A percentile compares a stretch with the other conserved stretches of the same genome.
Evolutionary conservation across 2,329 filamentous ascomycete genomes (phyloP).

Genomic region (Cladorrhinum sp.): DNA sequence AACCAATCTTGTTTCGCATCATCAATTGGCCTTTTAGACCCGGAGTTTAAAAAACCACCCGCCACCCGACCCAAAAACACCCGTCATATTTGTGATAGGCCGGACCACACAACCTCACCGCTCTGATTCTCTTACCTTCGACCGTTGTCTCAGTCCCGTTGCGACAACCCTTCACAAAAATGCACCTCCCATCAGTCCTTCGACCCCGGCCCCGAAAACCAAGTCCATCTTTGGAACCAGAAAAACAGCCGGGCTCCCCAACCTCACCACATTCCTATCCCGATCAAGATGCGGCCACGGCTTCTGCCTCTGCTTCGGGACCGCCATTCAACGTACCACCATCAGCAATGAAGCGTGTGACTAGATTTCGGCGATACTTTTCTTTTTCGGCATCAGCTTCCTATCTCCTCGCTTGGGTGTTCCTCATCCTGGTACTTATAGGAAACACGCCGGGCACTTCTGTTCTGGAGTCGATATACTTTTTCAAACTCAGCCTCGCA

Average conservation of each 20-base stretch:
- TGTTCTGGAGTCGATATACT: slow-evolving; percentile 70
- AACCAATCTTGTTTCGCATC: neutral
- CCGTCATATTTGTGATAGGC: neutral
- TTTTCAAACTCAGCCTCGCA: slow-evolving; percentile 79
- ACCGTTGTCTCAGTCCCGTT: neutral
- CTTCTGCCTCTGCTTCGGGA: neutral
- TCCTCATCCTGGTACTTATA: slow-evolving; percentile 53
- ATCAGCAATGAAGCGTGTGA: slow-evolving; percentile 36
- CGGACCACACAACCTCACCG: neutral
- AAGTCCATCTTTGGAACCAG: neutral
- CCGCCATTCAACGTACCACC: neutral
- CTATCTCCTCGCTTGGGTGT: slow-evolving; percentile 61
- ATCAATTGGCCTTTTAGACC: neutral
- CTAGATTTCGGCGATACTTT: slow-evolving; percentile 56
- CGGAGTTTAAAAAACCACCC: neutral
- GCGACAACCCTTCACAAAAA: slow-evolving; percentile 4
- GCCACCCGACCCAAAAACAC: neutral
- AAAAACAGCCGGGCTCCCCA: slow-evolving; percentile 8
- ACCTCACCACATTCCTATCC: slow-evolving; percentile 6
- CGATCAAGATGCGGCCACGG: neutral
- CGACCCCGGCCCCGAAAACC: slow-evolving; percentile 21
- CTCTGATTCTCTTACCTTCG: neutral
- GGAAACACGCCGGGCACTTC: slow-evolving; percentile 63
- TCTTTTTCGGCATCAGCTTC: slow-evolving; percentile 63
- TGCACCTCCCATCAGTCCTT: slow-evolving; percentile 24